Conservation (phyloP, 1,284 basidiomycete genomes). For the Cutaneotrichosporon dermatis region DNA sequence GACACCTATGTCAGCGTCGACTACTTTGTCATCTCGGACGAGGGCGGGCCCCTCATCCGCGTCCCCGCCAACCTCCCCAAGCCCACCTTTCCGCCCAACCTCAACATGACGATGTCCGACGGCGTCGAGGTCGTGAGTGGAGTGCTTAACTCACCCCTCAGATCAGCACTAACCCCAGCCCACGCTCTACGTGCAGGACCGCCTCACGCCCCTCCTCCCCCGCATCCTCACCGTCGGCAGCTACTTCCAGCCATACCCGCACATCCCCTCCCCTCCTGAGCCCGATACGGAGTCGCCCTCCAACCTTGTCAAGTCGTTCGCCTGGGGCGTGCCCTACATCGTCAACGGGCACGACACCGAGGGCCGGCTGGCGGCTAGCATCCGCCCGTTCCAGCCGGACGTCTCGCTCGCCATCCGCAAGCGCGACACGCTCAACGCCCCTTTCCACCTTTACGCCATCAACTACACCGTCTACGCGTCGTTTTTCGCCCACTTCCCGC, state of each 20-base stretch:
- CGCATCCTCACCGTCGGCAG: conserved; percentile 15
- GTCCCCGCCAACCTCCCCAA: conserved; percentile 7
- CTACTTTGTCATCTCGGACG: background rate
- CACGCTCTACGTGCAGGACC: conserved; percentile 22
- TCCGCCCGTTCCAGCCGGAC: conserved; percentile 27
- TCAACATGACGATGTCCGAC: conserved; percentile 5
- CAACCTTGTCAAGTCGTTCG: conserved; percentile 9
- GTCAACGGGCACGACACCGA: conserved; percentile 13
- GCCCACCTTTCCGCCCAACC: conserved; percentile 5
- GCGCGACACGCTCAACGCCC: conserved; percentile 8
- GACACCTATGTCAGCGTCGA: background rate
- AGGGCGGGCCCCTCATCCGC: background rate
- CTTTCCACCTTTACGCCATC: conserved; percentile 22
- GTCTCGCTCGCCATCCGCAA: conserved; percentile 24
- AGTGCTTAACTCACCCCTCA: background rate
- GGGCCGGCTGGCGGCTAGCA: conserved; percentile 8
- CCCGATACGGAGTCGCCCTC: conserved; percentile 9
- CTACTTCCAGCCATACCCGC: conserved; percentile 20
- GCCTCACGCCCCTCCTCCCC: conserved; percentile 20
- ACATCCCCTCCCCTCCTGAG: conserved; percentile 8
- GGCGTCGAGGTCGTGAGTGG: conserved; percentile 25
- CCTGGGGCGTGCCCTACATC: conserved; percentile 25
- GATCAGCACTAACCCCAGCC: conserved; percentile 18
- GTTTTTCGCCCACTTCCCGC: conserved; percentile 28
- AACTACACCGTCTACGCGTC: conserved; percentile 31